phyloP scores from a whole-genome alignment of 805 yeast genomes.

The Metschnikowia kofuensis region DNA sequence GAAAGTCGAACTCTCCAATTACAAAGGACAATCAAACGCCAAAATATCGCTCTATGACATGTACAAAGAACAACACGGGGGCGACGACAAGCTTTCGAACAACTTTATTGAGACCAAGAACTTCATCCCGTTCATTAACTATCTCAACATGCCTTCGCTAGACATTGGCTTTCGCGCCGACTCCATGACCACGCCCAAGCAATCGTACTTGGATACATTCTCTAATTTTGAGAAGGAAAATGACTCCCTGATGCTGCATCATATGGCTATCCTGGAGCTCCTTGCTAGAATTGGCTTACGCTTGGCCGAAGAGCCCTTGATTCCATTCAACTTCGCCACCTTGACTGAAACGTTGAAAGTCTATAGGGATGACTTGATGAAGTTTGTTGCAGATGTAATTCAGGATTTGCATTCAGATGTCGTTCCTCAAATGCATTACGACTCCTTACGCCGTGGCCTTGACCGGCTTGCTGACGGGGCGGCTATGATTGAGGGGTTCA shows the following conservation, averaged over 20 bases:
- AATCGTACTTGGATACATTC: constrained; percentile 65
- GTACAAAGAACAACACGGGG: constrained; percentile 23
- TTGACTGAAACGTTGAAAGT: constrained; percentile 44
- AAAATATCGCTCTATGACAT: constrained; percentile 24
- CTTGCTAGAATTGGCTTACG: constrained; percentile 52
- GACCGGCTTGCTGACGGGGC: constrained; percentile 34
- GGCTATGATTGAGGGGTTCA: constrained; percentile 51
- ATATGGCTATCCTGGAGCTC: constrained; percentile 53
- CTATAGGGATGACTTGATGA: constrained; percentile 46
- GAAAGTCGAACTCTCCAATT: constrained; percentile 18
- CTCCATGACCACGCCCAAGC: constrained; percentile 35
- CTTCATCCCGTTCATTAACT: constrained; percentile 62
- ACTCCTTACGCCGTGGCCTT: constrained; percentile 24
- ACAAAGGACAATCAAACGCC: constrained; percentile 1
- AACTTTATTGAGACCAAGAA: constrained; percentile 50
- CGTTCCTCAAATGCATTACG: constrained; percentile 23
- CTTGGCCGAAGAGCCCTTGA: constrained; percentile 69
- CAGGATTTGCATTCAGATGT: neutral
- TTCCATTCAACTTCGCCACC: constrained; percentile 61
- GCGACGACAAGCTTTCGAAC: constrained; percentile 26
- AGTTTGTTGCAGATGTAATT: constrained; percentile 26
- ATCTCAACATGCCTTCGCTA: constrained; percentile 67
- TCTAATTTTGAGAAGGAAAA: constrained; percentile 48
- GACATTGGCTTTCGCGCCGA: constrained; percentile 50
- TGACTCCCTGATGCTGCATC: constrained; percentile 57